Evolutionary conservation across 805 yeast genomes (phyloP).

Genomic region (Lachancea waltii): DNA sequence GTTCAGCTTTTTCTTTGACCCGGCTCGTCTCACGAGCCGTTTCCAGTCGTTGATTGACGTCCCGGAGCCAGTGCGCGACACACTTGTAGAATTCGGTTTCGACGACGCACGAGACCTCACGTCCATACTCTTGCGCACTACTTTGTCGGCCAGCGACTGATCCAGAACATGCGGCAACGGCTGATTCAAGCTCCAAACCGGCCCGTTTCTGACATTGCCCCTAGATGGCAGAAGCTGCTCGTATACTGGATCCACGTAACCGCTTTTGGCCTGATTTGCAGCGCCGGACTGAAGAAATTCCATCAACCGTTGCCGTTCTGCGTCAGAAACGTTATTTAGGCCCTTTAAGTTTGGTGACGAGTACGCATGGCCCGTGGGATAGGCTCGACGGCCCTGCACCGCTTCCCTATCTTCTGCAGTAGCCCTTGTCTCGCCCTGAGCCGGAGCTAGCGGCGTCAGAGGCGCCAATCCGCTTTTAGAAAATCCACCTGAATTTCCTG

Average conservation of each 20-base stretch:
- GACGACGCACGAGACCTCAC: slow-evolving; percentile 15
- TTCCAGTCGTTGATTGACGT: slow-evolving; percentile 17
- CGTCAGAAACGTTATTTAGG: slow-evolving; percentile 7
- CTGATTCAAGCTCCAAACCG: slow-evolving; percentile 20
- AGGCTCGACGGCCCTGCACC: not conserved
- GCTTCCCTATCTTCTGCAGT: not conserved
- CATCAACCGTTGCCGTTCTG: slow-evolving; percentile 11
- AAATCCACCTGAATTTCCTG: not conserved
- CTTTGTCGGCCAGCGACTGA: slow-evolving; percentile 11
- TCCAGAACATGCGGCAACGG: slow-evolving; percentile 17
- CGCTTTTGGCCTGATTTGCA: slow-evolving; percentile 4
- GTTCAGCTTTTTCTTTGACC: slow-evolving; percentile 10
- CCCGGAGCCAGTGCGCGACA: slow-evolving; percentile 14
- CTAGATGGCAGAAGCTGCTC: slow-evolving; percentile 13
- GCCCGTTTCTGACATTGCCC: slow-evolving; percentile 9
- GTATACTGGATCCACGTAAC: slow-evolving; percentile 17
- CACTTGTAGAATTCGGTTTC: slow-evolving; percentile 10
- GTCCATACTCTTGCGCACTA: slow-evolving; percentile 13
- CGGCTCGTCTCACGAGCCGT: slow-evolving; percentile 11
- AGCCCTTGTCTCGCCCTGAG: no score
- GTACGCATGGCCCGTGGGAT: slow-evolving; percentile 10
- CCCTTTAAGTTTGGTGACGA: slow-evolving; percentile 15
- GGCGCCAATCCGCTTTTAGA: not conserved
- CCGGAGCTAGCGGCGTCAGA: not conserved
- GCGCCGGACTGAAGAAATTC: slow-evolving; percentile 6